phyloP scores from a whole-genome alignment of 805 yeast genomes.

The Hanseniaspora thailandica region DNA sequence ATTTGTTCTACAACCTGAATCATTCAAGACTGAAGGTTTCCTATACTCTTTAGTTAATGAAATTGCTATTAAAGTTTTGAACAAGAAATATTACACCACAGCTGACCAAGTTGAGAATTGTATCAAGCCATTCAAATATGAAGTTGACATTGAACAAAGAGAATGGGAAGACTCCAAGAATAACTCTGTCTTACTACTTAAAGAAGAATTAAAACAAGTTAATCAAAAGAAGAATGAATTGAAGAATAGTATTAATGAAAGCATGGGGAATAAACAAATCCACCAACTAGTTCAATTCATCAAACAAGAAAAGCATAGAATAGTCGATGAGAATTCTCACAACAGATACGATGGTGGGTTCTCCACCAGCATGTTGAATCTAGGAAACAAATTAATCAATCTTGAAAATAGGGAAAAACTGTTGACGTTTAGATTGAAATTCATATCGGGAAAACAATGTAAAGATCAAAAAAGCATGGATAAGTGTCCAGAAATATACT shows the following conservation, averaged over 20 bases:
- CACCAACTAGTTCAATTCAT: constrained; percentile 70
- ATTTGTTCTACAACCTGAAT: constrained; percentile 62
- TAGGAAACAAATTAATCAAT: constrained; percentile 78
- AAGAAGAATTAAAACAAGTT: constrained; percentile 80
- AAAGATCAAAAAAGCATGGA: constrained; percentile 67
- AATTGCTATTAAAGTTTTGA: constrained; percentile 71
- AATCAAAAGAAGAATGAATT: constrained; percentile 34
- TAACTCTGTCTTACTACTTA: constrained; percentile 57
- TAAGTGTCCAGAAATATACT: constrained; percentile 86
- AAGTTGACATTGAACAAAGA: constrained; percentile 87
- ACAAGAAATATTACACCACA: constrained; percentile 70
- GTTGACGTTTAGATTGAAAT: constrained; percentile 61
- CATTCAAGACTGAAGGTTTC: constrained; percentile 41
- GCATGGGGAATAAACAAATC: constrained; percentile 75
- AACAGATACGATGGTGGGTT: constrained; percentile 69
- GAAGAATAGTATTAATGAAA: constrained; percentile 45
- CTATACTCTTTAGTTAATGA: constrained; percentile 71
- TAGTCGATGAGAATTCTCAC: constrained; percentile 20
- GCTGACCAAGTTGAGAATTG: constrained; percentile 98
- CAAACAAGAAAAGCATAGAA: constrained; percentile 25
- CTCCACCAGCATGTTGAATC: constrained; percentile 56
- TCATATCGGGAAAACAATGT: constrained; percentile 61
- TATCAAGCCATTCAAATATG: constrained; percentile 94
- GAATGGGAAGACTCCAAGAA: constrained; percentile 82
- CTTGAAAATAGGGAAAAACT: constrained; percentile 60